Evolutionary conservation across 345 rosid species (phyloP).

Genomic region (Eucalyptus erythrocorys): DNA sequence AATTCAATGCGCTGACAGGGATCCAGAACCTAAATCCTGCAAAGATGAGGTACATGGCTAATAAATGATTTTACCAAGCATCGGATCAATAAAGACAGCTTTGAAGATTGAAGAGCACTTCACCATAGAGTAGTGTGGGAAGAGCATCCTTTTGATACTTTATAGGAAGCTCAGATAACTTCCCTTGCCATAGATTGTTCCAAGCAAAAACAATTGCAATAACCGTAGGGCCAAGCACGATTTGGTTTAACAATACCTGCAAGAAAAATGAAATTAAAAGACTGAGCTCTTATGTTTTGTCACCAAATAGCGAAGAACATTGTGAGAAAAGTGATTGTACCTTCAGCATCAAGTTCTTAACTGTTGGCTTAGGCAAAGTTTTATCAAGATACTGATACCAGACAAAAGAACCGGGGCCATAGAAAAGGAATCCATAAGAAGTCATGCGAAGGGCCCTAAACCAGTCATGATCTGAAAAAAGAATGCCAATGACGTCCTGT

Average conservation of each 20-base stretch:
- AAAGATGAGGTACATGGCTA: not conserved
- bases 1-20: slow-evolving; percentile 81
- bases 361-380: slow-evolving; percentile 60
- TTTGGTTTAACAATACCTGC: slow-evolving; percentile 81
- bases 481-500: slow-evolving; percentile 26
- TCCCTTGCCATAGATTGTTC: slow-evolving; percentile 89
- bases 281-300: not conserved
- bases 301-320: not conserved
- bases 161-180: slow-evolving; percentile 53
- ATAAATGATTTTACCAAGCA: not conserved
- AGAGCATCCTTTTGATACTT: slow-evolving; percentile 80
- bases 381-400: slow-evolving; percentile 81
- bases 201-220: slow-evolving; percentile 86
- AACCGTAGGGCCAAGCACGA: slow-evolving; percentile 84
- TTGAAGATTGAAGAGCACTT: not conserved
- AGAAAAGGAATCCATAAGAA: slow-evolving; percentile 80
- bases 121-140: slow-evolving; percentile 69
- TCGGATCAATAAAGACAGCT: not conserved
- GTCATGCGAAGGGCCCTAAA: slow-evolving; percentile 78
- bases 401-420: slow-evolving; percentile 87
- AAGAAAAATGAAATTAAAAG: not conserved
- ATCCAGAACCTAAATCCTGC: slow-evolving; percentile 97
- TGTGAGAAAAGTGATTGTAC: slow-evolving; percentile 8
- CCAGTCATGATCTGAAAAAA: slow-evolving; percentile 71
- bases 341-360: slow-evolving; percentile 56